Evolutionary conservation across 169 alveolate species (phyloP).

Genomic region (Cryptosporidium sp.): DNA sequence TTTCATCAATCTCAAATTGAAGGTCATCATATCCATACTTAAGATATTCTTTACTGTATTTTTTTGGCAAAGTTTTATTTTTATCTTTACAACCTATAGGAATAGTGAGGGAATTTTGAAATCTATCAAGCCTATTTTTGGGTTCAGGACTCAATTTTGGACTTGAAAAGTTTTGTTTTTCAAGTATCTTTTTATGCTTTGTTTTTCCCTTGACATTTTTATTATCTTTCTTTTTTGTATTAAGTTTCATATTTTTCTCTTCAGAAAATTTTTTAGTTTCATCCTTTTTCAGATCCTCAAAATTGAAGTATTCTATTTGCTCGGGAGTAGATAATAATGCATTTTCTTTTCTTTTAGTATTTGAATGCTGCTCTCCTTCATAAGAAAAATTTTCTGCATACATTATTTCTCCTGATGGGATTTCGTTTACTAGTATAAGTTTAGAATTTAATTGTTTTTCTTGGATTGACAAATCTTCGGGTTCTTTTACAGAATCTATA

Average conservation of each 20-base stretch:
- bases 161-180: conserved; percentile 13
- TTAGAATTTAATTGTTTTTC: conserved; percentile 17
- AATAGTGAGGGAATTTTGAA: background rate
- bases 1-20: conserved; percentile 11
- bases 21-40: conserved; percentile 40
- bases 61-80: background rate
- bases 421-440: conserved; percentile 27
- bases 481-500: background rate
- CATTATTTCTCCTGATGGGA: conserved; percentile 26
- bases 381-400: conserved; percentile 16
- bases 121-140: background rate
- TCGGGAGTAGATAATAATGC: background rate
- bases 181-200: background rate
- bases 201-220: background rate
- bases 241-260: background rate
- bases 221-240: background rate
- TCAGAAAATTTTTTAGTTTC: background rate
- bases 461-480: conserved; percentile 55
- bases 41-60: background rate
- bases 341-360: background rate
- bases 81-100: background rate
- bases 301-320: conserved; percentile 6
- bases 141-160: conserved; percentile 1
- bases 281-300: conserved; percentile 19
- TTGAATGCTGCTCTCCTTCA: conserved; percentile 44